Conservation (phyloP, 23 red algal genomes). For the Gracilaria caudata region DNA sequence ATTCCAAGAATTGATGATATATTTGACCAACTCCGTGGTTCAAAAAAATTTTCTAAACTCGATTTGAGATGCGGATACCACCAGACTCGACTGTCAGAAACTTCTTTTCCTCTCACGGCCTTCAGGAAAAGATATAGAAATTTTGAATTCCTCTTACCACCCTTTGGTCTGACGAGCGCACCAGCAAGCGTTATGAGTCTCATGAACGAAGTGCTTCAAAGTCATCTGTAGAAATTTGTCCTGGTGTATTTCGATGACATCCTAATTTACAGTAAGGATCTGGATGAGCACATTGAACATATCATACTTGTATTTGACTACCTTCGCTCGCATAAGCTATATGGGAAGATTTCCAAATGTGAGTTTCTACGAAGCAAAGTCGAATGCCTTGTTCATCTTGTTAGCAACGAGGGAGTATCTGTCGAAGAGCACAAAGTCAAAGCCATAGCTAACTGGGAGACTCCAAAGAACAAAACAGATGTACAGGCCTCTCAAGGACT, state of each 20-base stretch:
- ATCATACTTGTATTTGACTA: neutral
- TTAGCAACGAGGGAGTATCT: constrained; percentile 14
- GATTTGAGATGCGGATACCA: constrained; percentile 28
- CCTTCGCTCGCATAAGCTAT: neutral
- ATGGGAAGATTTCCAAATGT: constrained; percentile 17
- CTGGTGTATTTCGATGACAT: constrained; percentile 14
- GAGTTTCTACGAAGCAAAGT: neutral
- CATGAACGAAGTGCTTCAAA: constrained; percentile 11
- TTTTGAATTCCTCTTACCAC: constrained; percentile 30
- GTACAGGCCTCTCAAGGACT: constrained; percentile 33
- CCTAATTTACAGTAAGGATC: neutral
- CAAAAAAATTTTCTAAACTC: constrained; percentile 18
- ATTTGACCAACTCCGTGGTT: constrained; percentile 11
- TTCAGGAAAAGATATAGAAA: constrained; percentile 24
- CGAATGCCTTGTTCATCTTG: constrained; percentile 27
- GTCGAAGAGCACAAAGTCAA: neutral
- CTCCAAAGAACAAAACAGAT: constrained; percentile 19
- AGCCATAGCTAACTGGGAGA: neutral
- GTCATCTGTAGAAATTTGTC: constrained; percentile 13
- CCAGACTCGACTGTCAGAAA: constrained; percentile 9
- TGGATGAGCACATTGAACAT: constrained; percentile 14
- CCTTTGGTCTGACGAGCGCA: constrained; percentile 37
- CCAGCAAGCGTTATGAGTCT: constrained; percentile 44
- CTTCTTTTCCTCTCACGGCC: constrained; percentile 2
- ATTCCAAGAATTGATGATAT: constrained; percentile 25